phyloP scores from a whole-genome alignment of 176 grass and related monocot genomes.

The Lolium rigidum region DNA sequence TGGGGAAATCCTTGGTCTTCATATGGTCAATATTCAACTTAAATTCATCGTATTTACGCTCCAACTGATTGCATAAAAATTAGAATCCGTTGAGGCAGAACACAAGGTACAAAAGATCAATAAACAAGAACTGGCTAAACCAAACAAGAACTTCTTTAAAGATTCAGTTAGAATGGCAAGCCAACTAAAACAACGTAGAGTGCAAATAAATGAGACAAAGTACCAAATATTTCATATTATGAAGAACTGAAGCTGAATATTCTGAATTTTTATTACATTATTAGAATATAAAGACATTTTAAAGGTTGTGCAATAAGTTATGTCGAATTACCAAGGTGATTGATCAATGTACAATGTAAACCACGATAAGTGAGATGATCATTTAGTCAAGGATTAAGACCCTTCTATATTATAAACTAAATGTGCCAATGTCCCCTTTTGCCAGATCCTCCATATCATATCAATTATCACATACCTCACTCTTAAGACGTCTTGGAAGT shows the following conservation, averaged over 20 bases:
- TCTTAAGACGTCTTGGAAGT: conserved; percentile 80
- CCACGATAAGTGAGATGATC: background rate
- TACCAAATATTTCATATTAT: background rate
- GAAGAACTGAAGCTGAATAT: conserved; percentile 8
- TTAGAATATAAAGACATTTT: conserved; percentile 9
- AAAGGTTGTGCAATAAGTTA: conserved; percentile 1
- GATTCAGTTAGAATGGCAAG: background rate
- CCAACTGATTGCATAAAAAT: conserved; percentile 64
- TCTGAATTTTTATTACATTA: background rate
- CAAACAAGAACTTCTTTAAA: conserved; percentile 23
- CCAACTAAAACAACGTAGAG: background rate
- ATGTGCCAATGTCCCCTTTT: background rate
- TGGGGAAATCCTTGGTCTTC: conserved; percentile 74
- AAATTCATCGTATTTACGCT: conserved; percentile 74
- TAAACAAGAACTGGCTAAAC: conserved; percentile 10
- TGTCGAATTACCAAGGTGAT: background rate
- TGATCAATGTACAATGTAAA: conserved; percentile 24
- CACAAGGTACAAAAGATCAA: background rate
- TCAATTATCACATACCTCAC: conserved; percentile 63
- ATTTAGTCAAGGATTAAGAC: conserved; percentile 2
- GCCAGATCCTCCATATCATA: conserved; percentile 25
- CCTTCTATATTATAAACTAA: conserved; percentile 27
- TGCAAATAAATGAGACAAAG: conserved; percentile 11
- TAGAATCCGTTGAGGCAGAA: conserved; percentile 43
- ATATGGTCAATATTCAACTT: conserved; percentile 53